A percentile compares a stretch with the other conserved stretches of the same genome.
Conservation (phyloP, 352 stramenopile species). For the Phytophthora niederhauseri region DNA sequence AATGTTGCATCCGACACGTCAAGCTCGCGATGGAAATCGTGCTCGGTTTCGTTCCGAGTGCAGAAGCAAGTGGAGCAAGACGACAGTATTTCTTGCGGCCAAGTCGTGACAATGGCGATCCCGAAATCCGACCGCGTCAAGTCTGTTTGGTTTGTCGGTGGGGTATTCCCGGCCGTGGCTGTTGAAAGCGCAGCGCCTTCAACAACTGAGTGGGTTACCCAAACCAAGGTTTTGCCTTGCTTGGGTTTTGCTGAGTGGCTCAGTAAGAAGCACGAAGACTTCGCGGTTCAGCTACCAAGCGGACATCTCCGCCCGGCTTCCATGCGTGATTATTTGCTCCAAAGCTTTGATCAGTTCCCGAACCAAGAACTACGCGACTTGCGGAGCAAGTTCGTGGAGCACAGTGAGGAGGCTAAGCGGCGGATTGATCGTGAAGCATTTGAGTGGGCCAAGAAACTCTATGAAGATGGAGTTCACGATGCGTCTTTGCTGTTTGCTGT, state of each 20-base stretch:
- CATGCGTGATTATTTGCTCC: slow-evolving; percentile 13
- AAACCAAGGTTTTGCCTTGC: too few relatives aligned
- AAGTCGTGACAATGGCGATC: slow-evolving; percentile 1
- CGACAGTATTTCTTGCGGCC: slow-evolving; percentile 35
- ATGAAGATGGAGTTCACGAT: slow-evolving; percentile 1
- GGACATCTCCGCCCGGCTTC: background rate
- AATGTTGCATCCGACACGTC: slow-evolving; percentile 3
- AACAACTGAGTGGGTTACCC: slow-evolving; percentile 8
- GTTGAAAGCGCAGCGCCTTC: slow-evolving; percentile 22
- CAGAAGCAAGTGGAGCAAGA: slow-evolving; percentile 49
- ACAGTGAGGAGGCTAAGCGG: background rate
- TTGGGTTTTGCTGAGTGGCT: slow-evolving; percentile 16
- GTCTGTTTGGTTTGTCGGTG: slow-evolving; percentile 16
- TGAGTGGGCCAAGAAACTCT: background rate
- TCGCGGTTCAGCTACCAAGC: slow-evolving; percentile 1
- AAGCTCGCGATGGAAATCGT: slow-evolving; percentile 25
- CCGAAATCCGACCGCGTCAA: slow-evolving; percentile 7
- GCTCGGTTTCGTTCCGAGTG: slow-evolving; percentile 42
- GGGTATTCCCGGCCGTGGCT: slow-evolving; percentile 16
- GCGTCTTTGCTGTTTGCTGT: slow-evolving; percentile 22
- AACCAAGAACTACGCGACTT: slow-evolving; percentile 9
- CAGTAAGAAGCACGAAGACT: slow-evolving; percentile 7
- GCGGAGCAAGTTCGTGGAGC: background rate
- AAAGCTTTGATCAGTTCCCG: slow-evolving; percentile 13
- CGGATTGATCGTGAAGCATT: background rate